These are phyloP conservation scores for Thielaviopsis punctulata DNA, from an alignment of 2,329 filamentous ascomycete species.

Conservation along the genomic window DNA sequence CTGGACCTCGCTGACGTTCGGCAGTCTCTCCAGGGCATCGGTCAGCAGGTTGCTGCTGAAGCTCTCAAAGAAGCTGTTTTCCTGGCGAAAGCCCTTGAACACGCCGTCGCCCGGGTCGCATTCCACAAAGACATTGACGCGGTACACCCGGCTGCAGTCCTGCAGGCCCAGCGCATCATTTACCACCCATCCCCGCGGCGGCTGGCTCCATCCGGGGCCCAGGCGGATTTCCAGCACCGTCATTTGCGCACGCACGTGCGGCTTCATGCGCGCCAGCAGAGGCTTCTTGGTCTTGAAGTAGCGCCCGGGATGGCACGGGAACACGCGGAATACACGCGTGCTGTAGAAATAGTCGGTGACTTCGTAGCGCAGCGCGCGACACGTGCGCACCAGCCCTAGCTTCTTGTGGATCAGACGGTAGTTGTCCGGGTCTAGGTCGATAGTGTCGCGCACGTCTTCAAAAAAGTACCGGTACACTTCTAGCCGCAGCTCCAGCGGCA, in stretches of 20 bases:
- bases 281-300: conserved; percentile 61
- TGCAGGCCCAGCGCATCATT: conserved; percentile 44
- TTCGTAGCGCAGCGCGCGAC: conserved; percentile 42
- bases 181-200: conserved; percentile 54
- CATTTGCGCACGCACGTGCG: conserved; percentile 40
- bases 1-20: conserved; percentile 39
- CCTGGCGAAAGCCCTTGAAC: conserved; percentile 50
- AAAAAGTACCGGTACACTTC: conserved; percentile 52
- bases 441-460: conserved; percentile 30
- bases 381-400: conserved; percentile 44
- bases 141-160: conserved; percentile 41
- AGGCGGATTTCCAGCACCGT: conserved; percentile 51
- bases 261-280: conserved; percentile 47
- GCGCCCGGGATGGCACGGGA: conserved; percentile 44
- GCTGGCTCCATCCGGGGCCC: conserved; percentile 55
- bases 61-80: conserved; percentile 50
- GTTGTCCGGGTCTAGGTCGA: conserved; percentile 52
- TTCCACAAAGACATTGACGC: conserved; percentile 52
- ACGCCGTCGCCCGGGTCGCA: conserved; percentile 50
- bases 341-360: conserved; percentile 50
- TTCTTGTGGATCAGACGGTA: conserved; percentile 42
- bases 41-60: conserved; percentile 44
- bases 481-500: conserved; percentile 53
- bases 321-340: conserved; percentile 44
- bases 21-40: conserved; percentile 38